Evolutionary conservation across 1,139 yeast species (phyloP), one percentile per base, ranked within the genome.

Genomic region (Meyerozyma guilliermondii): DNA sequence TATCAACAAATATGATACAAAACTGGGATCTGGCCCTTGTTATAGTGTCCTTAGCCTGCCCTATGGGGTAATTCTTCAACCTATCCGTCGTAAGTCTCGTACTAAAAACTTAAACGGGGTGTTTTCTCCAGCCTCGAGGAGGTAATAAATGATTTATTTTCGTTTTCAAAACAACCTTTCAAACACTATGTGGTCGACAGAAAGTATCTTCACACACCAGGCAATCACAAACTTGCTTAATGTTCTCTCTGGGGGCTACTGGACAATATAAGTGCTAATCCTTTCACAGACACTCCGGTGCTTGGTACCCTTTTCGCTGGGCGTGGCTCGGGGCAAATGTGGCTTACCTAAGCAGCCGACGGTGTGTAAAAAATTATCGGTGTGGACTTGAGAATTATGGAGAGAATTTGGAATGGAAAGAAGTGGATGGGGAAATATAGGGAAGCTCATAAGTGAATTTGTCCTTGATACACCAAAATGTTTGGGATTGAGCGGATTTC

Each of bases 221-320:
- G 28, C 13, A 26, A 2, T 26, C 28, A 11, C 28, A 11, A 11
- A n/a, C 28, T 26, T 26, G 28, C 28, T 26, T 10, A 5, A 7
- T 6, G 11, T 2, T n/a, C 13, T 26, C 28, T 26, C 22, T 20
- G 22, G 28, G 28, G 13, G 11, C 28, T 26, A 7, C 13, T 10
- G 28, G 28, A 26, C 28, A 26, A 26, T 11, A 11, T n/a, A 26
- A 4, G 13, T 26, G 28, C 13, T 26, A 11, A 13, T n/a, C 18
- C 33, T 29, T 8, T 29, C 33, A 29, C 33, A 13, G 13, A 29
- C 33, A 4, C 33, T 29, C 16, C 16, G 11, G 18, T 29, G 16
- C 33, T 29, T n/a, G 33, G 14, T 29, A 20, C 36, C 24, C 24
- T 33, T 33, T 33, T 33, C 36, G 36, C 36, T 14, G 36, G 36